phyloP scores from a whole-genome alignment of 805 yeast genomes.

The Saccharomycopsis fodiens region DNA sequence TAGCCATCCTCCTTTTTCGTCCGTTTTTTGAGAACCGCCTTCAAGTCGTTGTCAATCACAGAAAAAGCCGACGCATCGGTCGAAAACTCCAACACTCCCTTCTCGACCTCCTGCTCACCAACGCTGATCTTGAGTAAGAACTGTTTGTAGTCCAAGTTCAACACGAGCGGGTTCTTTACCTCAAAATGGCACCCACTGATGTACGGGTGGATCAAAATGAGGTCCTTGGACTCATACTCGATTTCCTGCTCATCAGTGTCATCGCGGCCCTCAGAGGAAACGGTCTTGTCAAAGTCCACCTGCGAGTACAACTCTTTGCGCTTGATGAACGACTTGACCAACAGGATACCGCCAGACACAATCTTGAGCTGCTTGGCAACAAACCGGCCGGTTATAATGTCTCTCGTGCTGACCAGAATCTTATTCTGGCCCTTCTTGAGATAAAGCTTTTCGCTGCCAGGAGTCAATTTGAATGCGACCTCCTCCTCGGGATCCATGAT shows the following conservation, averaged over 20 bases:
- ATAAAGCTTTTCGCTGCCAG: not conserved
- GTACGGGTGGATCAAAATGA: constrained; percentile 18
- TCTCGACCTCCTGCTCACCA: constrained; percentile 29
- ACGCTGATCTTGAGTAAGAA: constrained; percentile 26
- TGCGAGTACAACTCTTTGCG: constrained; percentile 1
- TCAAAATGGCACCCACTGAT: constrained; percentile 22
- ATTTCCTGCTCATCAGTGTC: constrained; percentile 16
- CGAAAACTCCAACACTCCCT: constrained; percentile 23
- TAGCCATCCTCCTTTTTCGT: not conserved
- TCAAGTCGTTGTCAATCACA: constrained; percentile 13
- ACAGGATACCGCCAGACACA: constrained; percentile 22
- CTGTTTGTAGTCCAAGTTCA: constrained; percentile 28
- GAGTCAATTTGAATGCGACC: constrained; percentile 9
- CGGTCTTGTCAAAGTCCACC: not conserved
- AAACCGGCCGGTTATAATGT: constrained; percentile 23
- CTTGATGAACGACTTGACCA: constrained; percentile 20
- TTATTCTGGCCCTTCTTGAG: constrained; percentile 15
- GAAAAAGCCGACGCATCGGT: constrained; percentile 10
- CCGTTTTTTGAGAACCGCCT: constrained; percentile 14
- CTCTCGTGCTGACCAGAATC: constrained; percentile 17
- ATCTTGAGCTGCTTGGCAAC: constrained; percentile 21
- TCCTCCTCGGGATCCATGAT: constrained; percentile 11
- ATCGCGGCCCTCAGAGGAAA: not conserved
- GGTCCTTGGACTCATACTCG: constrained; percentile 13
- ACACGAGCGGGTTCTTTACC: constrained; percentile 24